phyloP scores from a whole-genome alignment of 2,329 filamentous ascomycete species.

The Alternaria gaisen region DNA sequence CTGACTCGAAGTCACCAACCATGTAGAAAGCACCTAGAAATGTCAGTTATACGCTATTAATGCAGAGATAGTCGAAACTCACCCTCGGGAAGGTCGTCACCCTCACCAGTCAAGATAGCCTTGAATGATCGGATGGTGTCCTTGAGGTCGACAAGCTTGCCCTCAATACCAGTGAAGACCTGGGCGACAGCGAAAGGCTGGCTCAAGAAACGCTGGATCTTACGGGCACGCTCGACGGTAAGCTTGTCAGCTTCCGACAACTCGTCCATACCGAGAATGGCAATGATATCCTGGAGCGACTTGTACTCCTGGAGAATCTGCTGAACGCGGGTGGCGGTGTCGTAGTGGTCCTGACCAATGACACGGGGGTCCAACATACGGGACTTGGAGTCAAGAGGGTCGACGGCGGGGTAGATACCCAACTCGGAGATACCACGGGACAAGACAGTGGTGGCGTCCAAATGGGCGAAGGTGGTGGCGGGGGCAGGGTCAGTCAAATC shows the following conservation, averaged over 20 bases:
- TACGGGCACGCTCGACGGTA: constrained; percentile 99
- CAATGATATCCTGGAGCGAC: constrained; percentile 99
- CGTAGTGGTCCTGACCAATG: constrained; percentile 97
- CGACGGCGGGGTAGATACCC: constrained; percentile 99
- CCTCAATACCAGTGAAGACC: constrained; percentile 94
- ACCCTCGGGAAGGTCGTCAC: constrained; percentile 94
- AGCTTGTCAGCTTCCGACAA: constrained; percentile 99
- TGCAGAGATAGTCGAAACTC: constrained; percentile 50
- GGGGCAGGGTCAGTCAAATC: constrained; percentile 99
- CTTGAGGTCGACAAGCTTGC: constrained; percentile 96
- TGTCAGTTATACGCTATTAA: constrained; percentile 22
- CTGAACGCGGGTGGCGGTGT: constrained; percentile 92
- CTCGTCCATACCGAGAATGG: constrained; percentile 99
- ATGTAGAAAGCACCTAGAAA: constrained; percentile 82
- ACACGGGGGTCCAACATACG: constrained; percentile 99
- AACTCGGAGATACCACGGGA: constrained; percentile 99
- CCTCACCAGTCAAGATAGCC: constrained; percentile 93
- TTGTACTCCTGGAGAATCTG: constrained; percentile 99
- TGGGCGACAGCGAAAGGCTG: constrained; percentile 95
- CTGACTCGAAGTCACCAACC: constrained; percentile 95
- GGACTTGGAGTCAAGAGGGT: constrained; percentile 99
- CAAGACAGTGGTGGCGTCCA: constrained; percentile 99
- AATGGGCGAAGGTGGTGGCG: constrained; percentile 98
- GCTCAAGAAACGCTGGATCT: constrained; percentile 99
- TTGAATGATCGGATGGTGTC: constrained; percentile 98